Evolutionary conservation across 371 early-diverging fungal species (phyloP).

Genomic region (Sporodiniella umbellata): DNA sequence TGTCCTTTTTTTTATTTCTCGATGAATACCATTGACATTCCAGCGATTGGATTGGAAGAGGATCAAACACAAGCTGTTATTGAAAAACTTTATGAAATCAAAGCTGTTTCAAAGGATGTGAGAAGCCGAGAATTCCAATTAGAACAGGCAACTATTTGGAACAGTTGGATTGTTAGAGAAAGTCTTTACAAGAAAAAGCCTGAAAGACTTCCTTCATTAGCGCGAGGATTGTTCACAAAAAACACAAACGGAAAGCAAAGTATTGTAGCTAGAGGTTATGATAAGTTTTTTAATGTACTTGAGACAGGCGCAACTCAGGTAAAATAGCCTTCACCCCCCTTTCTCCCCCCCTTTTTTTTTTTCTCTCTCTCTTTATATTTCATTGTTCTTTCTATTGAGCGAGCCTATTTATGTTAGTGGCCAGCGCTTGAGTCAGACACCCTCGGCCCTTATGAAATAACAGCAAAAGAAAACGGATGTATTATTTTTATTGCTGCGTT

Average conservation of each 20-base stretch:
- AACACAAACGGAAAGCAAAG: conserved; percentile 22
- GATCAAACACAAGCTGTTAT: conserved; percentile 14
- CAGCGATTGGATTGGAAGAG: conserved; percentile 4
- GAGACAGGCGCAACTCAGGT: conserved; percentile 59
- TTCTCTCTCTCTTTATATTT: too few species aligned
- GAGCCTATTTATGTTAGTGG: too few species aligned
- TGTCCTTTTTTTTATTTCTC: neutral
- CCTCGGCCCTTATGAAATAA: conserved; percentile 85
- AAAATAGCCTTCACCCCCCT: neutral
- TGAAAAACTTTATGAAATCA: conserved; percentile 12
- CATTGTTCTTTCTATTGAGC: too few species aligned
- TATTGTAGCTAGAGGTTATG: conserved; percentile 86
- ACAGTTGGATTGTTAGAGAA: conserved; percentile 45
- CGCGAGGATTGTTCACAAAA: conserved; percentile 82
- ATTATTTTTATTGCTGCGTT: conserved; percentile 82
- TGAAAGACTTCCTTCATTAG: conserved; percentile 64
- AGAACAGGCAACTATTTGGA: conserved; percentile 22
- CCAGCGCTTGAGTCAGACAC: conserved; percentile 57
- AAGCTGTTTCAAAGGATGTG: conserved; percentile 13
- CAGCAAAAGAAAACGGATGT: conserved; percentile 95
- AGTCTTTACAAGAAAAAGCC: conserved; percentile 55
- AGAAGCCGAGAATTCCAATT: conserved; percentile 23
- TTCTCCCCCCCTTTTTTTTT: too few species aligned
- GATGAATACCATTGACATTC: conserved; percentile 10
- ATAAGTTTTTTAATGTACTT: conserved; percentile 90